A percentile compares a stretch with the other conserved stretches of the same genome.
phyloP scores from a whole-genome alignment of 2,329 filamentous ascomycete species.

The Scolecobasidium constrictum region DNA sequence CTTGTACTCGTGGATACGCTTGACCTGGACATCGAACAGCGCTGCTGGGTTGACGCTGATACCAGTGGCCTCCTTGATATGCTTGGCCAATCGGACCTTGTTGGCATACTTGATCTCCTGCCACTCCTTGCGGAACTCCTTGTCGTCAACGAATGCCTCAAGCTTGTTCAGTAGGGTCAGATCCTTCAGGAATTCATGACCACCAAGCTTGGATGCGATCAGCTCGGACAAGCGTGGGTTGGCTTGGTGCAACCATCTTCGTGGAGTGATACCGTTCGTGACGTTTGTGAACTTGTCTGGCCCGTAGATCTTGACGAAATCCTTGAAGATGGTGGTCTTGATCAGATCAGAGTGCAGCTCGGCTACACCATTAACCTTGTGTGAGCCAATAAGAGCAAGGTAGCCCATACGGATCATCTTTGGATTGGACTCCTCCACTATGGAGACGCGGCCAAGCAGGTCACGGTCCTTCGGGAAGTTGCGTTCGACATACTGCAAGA shows the following conservation, averaged over 20 bases:
- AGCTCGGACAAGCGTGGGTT: constrained; percentile 87
- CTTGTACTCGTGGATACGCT: constrained; percentile 99
- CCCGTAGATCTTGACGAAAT: constrained; percentile 91
- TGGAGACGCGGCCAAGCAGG: constrained; percentile 76
- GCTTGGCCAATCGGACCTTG: constrained; percentile 83
- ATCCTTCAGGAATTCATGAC: constrained; percentile 79
- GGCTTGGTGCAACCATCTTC: constrained; percentile 94
- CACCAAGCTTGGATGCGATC: constrained; percentile 80
- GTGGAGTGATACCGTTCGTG: constrained; percentile 93
- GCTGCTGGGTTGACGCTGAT: constrained; percentile 77
- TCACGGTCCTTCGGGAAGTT: constrained; percentile 84
- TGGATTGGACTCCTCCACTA: constrained; percentile 91
- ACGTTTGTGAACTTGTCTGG: constrained; percentile 98
- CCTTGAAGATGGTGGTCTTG: constrained; percentile 98
- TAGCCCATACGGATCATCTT: constrained; percentile 99
- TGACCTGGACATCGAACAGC: constrained; percentile 95
- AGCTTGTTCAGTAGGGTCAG: constrained; percentile 77
- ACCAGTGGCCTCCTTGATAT: constrained; percentile 73
- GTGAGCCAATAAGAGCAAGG: constrained; percentile 88
- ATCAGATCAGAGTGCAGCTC: constrained; percentile 96
- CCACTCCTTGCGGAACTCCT: constrained; percentile 88
- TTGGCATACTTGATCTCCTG: constrained; percentile 93
- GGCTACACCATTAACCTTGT: constrained; percentile 98
- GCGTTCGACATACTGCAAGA: constrained; percentile 84
- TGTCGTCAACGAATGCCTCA: constrained; percentile 74